Base-by-base conservation (phyloP, 345 rosid genomes). In the Eutrema japonicum region DNA sequence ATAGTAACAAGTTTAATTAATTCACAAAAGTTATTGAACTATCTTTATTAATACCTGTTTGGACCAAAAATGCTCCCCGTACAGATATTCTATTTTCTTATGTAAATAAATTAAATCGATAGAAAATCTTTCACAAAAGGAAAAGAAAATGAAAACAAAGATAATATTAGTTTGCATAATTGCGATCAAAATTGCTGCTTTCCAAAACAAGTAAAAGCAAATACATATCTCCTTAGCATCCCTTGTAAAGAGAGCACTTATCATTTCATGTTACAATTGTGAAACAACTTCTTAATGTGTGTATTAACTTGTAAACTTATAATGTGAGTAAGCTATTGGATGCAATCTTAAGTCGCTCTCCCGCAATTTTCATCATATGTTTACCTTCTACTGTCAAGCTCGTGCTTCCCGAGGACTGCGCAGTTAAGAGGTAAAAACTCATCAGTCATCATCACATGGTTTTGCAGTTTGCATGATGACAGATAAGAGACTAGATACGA, bases 341-440 rank as follows among this genome's bases (percentile, higher is more conserved):
- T 54, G 82, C 79, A 63, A 75, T 67, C 80, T 52, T 79, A 63
- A 88, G 79, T 62, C 56, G 86, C 48, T 84, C 83, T 53, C 64
- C 78, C 14, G 85, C 81, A 42, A 55, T 54, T 57, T 78, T 82
- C 60, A 87, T 76, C 78, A 48, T 75, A 79, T 82, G 85, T 51
- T 80, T 87, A 79, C 82, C 90, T 82, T 87, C 88, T 3, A 85
- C 64, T 4, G 82, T 83, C 84, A 90, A 77, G 66, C 73, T 68
- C 16, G 56, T 26, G 49, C 72, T 81, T 66, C 53, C 68, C 0
- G 86, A 77, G 8, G 79, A 69, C 98, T 90, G 84, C 75, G 18
- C 40, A 62, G 56, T 62, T 3, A 55, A 41, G 33, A 72, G 11
- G 30, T 6, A 29, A 52, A 64, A n/a, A 59, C 18, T 45, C 3